A percentile compares a stretch with the other conserved stretches of the same genome.
Conservation (phyloP, 139 green algal genomes). For the Closterium sp. region DNA sequence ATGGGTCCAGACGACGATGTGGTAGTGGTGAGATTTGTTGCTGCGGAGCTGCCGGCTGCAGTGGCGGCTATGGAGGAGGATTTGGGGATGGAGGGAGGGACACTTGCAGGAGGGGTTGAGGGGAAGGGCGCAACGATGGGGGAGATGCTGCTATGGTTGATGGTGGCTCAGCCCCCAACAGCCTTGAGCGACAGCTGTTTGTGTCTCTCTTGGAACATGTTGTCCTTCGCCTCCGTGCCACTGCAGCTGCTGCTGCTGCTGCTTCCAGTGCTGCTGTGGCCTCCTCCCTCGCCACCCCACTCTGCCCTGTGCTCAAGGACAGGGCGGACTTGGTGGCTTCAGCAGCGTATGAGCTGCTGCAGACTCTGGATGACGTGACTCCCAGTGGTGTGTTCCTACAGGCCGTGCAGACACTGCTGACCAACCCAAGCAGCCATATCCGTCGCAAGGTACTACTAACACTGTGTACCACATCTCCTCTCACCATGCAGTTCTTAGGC, state of each 20-base stretch:
- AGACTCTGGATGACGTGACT: conserved; percentile 25
- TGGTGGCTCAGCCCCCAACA: neutral
- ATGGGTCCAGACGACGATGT: neutral
- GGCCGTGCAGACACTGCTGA: conserved; percentile 21
- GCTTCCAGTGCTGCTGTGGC: conserved; percentile 20
- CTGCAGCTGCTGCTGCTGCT: conserved; percentile 14
- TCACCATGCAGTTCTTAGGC: neutral
- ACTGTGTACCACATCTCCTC: no score
- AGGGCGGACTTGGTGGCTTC: neutral
- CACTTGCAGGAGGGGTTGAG: neutral
- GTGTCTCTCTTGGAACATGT: neutral
- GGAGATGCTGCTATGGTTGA: neutral
- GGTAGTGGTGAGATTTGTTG: neutral
- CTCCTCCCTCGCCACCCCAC: neutral
- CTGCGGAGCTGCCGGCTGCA: neutral
- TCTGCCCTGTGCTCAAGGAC: neutral
- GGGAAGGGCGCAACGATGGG: neutral
- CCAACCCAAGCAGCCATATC: conserved; percentile 4
- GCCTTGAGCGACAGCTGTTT: neutral
- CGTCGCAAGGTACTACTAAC: conserved; percentile 21
- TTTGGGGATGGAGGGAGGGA: neutral
- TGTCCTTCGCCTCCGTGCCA: neutral
- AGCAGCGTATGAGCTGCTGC: conserved; percentile 34
- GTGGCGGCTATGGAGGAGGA: neutral
- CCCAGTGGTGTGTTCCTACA: conserved; percentile 16